Evolutionary conservation across 306 rosid genomes (phyloP).

Genomic region (Medicago lupulina): DNA sequence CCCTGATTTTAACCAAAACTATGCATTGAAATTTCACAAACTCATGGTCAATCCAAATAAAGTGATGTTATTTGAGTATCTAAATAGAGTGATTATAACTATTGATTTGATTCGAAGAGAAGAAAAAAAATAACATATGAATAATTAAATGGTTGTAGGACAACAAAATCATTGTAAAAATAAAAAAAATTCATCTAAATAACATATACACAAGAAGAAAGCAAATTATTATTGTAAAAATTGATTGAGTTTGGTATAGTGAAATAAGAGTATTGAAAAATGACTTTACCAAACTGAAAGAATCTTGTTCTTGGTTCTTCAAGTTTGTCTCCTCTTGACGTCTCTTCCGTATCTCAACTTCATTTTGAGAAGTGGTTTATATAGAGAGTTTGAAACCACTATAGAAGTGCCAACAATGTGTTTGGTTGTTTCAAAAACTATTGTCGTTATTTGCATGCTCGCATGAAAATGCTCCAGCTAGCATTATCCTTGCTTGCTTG

Average conservation of each 20-base stretch:
- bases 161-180: too few species aligned
- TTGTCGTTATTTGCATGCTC: conserved; percentile 23
- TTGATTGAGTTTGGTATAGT: background rate
- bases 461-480: background rate
- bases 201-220: too few species aligned
- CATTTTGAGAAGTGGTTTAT: conserved; percentile 1
- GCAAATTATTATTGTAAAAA: too few species aligned
- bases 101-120: too few species aligned
- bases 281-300: conserved; percentile 10
- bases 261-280: background rate
- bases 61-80: too few species aligned
- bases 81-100: too few species aligned
- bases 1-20: background rate
- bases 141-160: too few species aligned
- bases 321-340: conserved; percentile 2
- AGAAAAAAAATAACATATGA: too few species aligned
- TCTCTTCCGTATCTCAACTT: conserved; percentile 15
- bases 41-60: too few species aligned
- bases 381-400: background rate
- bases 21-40: too few species aligned
- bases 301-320: background rate
- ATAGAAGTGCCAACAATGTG: background rate
- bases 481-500: background rate
- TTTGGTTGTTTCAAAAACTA: background rate
- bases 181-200: too few species aligned